Percentiles rank a stretch among this genome's conserved stretches.
Evolutionary conservation across 345 rosid genomes (phyloP).

Genomic region (Barbarea vulgaris): DNA sequence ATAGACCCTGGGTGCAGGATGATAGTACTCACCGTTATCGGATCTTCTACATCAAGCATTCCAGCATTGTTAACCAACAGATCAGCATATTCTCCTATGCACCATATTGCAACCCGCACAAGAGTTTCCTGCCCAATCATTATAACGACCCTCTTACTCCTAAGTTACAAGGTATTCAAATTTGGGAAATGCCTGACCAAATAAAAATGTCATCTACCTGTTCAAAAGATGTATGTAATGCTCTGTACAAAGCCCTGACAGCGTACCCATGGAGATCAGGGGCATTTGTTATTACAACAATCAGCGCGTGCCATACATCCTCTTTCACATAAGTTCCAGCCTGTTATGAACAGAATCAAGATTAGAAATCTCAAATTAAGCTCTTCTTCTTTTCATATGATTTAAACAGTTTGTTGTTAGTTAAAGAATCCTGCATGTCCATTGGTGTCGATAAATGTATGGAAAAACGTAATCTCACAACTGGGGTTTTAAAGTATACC

Average conservation of each 20-base stretch:
- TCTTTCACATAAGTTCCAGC: conserved; percentile 96
- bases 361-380: conserved; percentile 36
- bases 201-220: conserved; percentile 56
- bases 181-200: conserved; percentile 23
- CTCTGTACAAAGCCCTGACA: conserved; percentile 84
- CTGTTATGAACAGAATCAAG: conserved; percentile 51
- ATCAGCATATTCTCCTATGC: conserved; percentile 98
- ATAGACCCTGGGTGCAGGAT: conserved; percentile 22
- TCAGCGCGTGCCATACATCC: conserved; percentile 92
- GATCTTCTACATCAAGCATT: conserved; percentile 82
- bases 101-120: conserved; percentile 93
- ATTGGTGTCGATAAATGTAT: conserved; percentile 1
- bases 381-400: conserved; percentile 6
- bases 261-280: conserved; percentile 94
- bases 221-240: conserved; percentile 69
- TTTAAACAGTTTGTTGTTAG: not conserved
- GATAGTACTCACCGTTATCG: conserved; percentile 73
- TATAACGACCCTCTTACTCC: conserved; percentile 27
- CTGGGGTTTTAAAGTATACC: conserved; percentile 51
- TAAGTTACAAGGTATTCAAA: conserved; percentile 33
- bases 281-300: conserved; percentile 91
- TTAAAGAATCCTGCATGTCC: conserved; percentile 5
- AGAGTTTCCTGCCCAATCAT: conserved; percentile 71
- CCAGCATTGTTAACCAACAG: conserved; percentile 81
- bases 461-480: not conserved